Conservation (phyloP, 2,329 filamentous ascomycete genomes). For the Phyllosticta citriasiana region DNA sequence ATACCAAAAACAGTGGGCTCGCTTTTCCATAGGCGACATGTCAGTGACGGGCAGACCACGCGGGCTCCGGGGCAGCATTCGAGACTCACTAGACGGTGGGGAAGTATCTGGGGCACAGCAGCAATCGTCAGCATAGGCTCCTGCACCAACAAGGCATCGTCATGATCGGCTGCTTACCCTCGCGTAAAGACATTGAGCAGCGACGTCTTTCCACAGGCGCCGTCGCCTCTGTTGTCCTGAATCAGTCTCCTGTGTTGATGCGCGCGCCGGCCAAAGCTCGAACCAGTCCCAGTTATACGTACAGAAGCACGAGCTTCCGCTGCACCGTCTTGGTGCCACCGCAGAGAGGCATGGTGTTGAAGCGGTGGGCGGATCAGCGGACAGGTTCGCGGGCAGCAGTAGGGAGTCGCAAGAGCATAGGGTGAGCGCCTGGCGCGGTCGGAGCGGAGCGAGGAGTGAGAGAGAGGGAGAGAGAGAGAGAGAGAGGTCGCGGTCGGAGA, state of each 20-base stretch:
- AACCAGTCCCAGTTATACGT: conserved; percentile 29
- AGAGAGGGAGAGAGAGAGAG: conserved; percentile 6
- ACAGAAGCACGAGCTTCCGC: conserved; percentile 94
- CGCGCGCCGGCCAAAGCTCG: conserved; percentile 7
- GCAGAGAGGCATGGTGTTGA: conserved; percentile 36
- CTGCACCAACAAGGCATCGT: not conserved
- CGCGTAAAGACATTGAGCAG: conserved; percentile 96
- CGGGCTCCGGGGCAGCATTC: not conserved
- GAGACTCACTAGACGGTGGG: conserved; percentile 77
- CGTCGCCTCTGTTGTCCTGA: conserved; percentile 65
- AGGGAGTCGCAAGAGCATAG: conserved; percentile 9
- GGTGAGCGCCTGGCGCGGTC: not conserved
- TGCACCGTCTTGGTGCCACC: conserved; percentile 63
- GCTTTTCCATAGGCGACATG: conserved; percentile 27
- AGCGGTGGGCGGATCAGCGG: conserved; percentile 7
- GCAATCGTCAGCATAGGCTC: conserved; percentile 13
- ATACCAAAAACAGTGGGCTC: conserved; percentile 85
- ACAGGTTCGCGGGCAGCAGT: conserved; percentile 17
- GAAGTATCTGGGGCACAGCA: conserved; percentile 59
- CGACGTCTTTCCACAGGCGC: conserved; percentile 94
- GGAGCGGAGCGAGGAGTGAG: conserved; percentile 8
- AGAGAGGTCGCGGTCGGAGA: not conserved
- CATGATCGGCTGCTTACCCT: conserved; percentile 51
- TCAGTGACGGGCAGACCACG: not conserved
- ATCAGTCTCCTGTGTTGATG: conserved; percentile 9